Evolutionary conservation across 2,329 filamentous ascomycete species (phyloP).

Genomic region (Ploettnerulaceae sp.): DNA sequence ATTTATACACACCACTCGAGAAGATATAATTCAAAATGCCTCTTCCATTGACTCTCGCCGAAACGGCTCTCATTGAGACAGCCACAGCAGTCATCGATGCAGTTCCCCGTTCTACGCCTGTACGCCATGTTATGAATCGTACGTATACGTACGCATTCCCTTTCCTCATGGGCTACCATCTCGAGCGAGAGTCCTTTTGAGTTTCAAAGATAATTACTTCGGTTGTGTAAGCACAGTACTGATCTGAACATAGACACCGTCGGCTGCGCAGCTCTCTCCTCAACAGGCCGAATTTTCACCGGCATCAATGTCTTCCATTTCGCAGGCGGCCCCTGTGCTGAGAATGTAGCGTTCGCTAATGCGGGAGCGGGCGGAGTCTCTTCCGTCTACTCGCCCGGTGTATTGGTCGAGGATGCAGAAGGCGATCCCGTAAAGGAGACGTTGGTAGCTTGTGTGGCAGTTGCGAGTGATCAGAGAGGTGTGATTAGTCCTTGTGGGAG

Average conservation of each 20-base stretch:
- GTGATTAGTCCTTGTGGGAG: slow-evolving; percentile 25
- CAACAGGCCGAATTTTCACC: slow-evolving; percentile 17
- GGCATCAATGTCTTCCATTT: slow-evolving; percentile 23
- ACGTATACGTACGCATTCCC: too few relatives aligned
- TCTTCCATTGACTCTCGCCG: slow-evolving; percentile 6
- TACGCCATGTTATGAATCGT: slow-evolving; percentile 12
- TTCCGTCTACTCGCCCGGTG: slow-evolving; percentile 9
- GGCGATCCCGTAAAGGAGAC: slow-evolving; percentile 9
- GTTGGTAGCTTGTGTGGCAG: slow-evolving; percentile 16
- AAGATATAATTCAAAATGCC: slow-evolving; percentile 3
- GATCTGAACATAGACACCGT: too few relatives aligned
- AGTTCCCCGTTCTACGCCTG: slow-evolving; percentile 9
- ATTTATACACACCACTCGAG: neutral
- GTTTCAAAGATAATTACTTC: too few relatives aligned
- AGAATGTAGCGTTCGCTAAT: slow-evolving; percentile 21
- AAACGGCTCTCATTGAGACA: slow-evolving; percentile 13
- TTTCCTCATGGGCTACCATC: too few relatives aligned
- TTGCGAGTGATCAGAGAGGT: slow-evolving; percentile 17
- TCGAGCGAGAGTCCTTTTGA: too few relatives aligned
- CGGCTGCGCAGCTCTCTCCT: slow-evolving; percentile 14
- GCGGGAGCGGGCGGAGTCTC: slow-evolving; percentile 17
- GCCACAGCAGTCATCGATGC: slow-evolving; percentile 14
- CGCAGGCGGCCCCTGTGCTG: slow-evolving; percentile 14
- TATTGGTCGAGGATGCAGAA: neutral
- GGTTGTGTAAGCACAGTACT: too few relatives aligned